phyloP scores from a whole-genome alignment of 1,284 basidiomycete genomes.

The Heterobasidion parviporum region DNA sequence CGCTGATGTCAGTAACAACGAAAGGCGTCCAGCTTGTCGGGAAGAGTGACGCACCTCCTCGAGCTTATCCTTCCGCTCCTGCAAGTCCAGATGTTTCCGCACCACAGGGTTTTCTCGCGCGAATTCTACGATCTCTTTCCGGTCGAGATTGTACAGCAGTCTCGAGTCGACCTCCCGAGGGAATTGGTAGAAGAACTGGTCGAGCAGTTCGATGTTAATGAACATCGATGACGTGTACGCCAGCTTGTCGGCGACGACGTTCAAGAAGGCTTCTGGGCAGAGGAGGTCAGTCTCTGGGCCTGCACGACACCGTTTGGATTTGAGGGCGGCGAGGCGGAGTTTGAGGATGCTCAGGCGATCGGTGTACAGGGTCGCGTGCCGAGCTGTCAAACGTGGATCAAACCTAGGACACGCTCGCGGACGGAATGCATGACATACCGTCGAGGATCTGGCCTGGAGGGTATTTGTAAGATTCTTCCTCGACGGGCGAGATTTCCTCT shows the following conservation, averaged over 20 bases:
- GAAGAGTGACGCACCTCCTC: conserved; percentile 63
- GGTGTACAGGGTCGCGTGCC: conserved; percentile 83
- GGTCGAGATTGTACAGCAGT: conserved; percentile 86
- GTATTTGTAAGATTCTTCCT: conserved; percentile 75
- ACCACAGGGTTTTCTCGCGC: conserved; percentile 92
- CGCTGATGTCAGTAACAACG: background rate
- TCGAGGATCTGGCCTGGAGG: conserved; percentile 87
- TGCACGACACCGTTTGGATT: conserved; percentile 78
- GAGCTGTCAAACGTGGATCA: conserved; percentile 44
- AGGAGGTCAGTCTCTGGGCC: conserved; percentile 84
- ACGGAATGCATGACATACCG: conserved; percentile 37
- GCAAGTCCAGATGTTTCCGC: conserved; percentile 85
- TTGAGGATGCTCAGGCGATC: conserved; percentile 81
- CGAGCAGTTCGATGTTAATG: conserved; percentile 94
- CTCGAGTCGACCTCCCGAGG: conserved; percentile 97
- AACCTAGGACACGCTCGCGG: background rate
- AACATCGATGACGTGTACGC: conserved; percentile 97
- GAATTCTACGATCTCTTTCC: conserved; percentile 80
- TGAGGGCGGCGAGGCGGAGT: conserved; percentile 76
- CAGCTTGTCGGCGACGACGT: conserved; percentile 95
- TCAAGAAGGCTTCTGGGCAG: conserved; percentile 95
- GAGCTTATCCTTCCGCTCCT: conserved; percentile 96
- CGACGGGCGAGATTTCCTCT: conserved; percentile 35
- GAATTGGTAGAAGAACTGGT: conserved; percentile 99
- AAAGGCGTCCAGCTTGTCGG: background rate